Percentiles rank a stretch among this genome's conserved stretches.
These are phyloP conservation scores for Westerdykella ornata DNA, from an alignment of 2,329 filamentous ascomycete genomes.

Conservation along the genomic window DNA sequence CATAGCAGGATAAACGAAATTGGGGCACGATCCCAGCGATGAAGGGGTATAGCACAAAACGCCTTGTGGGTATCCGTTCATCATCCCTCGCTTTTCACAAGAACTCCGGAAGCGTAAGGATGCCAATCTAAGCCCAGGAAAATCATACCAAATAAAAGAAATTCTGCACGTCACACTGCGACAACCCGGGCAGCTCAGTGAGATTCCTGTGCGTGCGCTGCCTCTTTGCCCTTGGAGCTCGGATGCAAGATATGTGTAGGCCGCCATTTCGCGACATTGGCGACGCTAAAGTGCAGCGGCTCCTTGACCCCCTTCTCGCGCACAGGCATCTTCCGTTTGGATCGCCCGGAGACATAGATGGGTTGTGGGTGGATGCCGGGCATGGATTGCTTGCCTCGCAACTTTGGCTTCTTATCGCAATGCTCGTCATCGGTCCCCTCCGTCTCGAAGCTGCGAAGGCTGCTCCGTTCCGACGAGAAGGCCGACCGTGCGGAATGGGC, in stretches of 20 bases:
- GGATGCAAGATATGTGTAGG: constrained; percentile 26
- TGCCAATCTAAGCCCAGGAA: background rate
- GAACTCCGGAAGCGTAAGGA: background rate
- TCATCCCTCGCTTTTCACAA: constrained; percentile 1
- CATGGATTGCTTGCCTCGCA: constrained; percentile 33
- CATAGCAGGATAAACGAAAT: no score
- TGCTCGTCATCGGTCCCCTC: constrained; percentile 36
- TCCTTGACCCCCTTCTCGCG: constrained; percentile 35
- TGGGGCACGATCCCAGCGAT: no score
- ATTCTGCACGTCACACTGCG: background rate
- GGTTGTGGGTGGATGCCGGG: constrained; percentile 25
- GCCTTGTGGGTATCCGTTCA: constrained; percentile 5
- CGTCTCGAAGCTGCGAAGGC: constrained; percentile 33
- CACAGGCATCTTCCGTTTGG: constrained; percentile 39
- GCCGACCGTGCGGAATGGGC: constrained; percentile 15
- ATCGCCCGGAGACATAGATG: constrained; percentile 37
- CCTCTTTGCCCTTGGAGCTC: constrained; percentile 34
- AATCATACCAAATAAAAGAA: no score
- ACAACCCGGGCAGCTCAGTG: no score
- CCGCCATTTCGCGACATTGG: constrained; percentile 31
- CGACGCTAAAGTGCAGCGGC: constrained; percentile 36
- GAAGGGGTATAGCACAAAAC: constrained; percentile 1
- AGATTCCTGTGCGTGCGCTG: constrained; percentile 4
- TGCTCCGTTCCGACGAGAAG: constrained; percentile 32
- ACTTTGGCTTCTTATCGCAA: constrained; percentile 38